A percentile compares a stretch with the other conserved stretches of the same genome.
phyloP scores from a whole-genome alignment of 352 stramenopile species.

The Phytophthora tubulina region DNA sequence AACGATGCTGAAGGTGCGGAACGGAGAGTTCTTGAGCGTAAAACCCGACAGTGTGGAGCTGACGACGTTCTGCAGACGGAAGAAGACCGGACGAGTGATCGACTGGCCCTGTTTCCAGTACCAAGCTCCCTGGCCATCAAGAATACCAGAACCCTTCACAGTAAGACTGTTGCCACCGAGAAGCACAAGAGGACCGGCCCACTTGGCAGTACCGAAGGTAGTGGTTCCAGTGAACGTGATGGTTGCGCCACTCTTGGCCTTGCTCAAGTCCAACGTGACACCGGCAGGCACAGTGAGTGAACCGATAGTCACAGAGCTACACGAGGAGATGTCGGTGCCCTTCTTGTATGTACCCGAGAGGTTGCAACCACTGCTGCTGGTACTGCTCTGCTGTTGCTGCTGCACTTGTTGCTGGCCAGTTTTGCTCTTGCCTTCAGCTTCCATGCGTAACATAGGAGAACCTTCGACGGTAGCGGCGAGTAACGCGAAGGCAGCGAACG shows the following conservation, averaged over 20 bases:
- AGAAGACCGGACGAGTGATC: conserved; percentile 45
- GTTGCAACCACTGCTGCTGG: conserved; percentile 17
- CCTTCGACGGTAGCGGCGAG: conserved; percentile 9
- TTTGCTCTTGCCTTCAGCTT: conserved; percentile 14
- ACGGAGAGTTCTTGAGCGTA: conserved; percentile 45
- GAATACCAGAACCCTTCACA: conserved; percentile 38
- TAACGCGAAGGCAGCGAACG: conserved; percentile 16
- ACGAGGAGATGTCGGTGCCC: conserved; percentile 32
- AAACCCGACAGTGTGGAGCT: conserved; percentile 41
- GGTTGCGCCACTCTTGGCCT: conserved; percentile 35
- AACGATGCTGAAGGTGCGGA: conserved; percentile 45
- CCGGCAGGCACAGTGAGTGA: conserved; percentile 41
- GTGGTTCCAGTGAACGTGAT: conserved; percentile 35
- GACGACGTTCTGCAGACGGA: conserved; percentile 39
- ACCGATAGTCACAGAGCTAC: conserved; percentile 28
- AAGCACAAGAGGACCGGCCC: conserved; percentile 41
- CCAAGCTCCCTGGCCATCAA: conserved; percentile 48
- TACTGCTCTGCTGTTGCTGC: conserved; percentile 16
- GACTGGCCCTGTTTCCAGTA: conserved; percentile 49
- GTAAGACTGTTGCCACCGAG: conserved; percentile 37
- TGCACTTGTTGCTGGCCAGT: conserved; percentile 13
- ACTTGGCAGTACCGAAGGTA: conserved; percentile 48
- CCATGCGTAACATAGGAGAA: conserved; percentile 24
- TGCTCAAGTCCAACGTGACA: conserved; percentile 46
- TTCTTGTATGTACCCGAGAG: conserved; percentile 31